Base-by-base conservation (phyloP, 1,284 basidiomycete species). In the Earliella scabrosa region DNA sequence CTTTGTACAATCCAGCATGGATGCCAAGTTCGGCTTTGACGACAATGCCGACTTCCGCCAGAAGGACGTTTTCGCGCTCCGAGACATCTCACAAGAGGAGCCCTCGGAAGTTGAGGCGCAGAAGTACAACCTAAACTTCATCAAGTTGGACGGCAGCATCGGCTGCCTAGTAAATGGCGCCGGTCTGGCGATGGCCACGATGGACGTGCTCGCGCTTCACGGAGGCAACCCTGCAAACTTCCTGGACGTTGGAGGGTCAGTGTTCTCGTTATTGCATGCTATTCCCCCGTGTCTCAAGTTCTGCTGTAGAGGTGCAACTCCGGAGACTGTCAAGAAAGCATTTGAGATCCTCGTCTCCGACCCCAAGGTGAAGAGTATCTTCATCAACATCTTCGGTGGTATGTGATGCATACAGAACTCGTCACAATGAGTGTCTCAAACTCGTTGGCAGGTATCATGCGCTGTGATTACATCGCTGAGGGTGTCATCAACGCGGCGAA, bases 41-140 rank as follows among this genome's bases (percentile, higher is more conserved):
- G 97, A 99, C 74, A 99, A 99, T 71, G 97, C 97, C 46, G 95
- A 96, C 69, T 99, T 99, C 86, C 90, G 97, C 63, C 97, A 99
- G 74, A 75, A 88, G 68, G 95, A 97, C 64, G 74, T 98, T 54
- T 99, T 98, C 72, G 80, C 80, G 53, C 84, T 98, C 55, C 89
- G 97, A 56, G 97, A 99, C 72, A 85, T 91, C 56, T 86, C 92
- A 1, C 97, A 99, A 76, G 97, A 99, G 76, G 96, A 98, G 72
- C 85, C 95, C 23, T 95, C 95, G 38, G 97, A 99, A 75, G 96
- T 98, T 41, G 91, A 94, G 73, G 94, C 93, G n/a, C 90, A 90
- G 77, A 93, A 90, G 75, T 93, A 92, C 66, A 92, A 94, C 70
- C 83, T 99, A 69, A 99, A 98, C 83, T 98, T 98, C 74, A 99